Conservation (phyloP, 1,284 basidiomycete genomes). For the Phylloporus sp. region DNA sequence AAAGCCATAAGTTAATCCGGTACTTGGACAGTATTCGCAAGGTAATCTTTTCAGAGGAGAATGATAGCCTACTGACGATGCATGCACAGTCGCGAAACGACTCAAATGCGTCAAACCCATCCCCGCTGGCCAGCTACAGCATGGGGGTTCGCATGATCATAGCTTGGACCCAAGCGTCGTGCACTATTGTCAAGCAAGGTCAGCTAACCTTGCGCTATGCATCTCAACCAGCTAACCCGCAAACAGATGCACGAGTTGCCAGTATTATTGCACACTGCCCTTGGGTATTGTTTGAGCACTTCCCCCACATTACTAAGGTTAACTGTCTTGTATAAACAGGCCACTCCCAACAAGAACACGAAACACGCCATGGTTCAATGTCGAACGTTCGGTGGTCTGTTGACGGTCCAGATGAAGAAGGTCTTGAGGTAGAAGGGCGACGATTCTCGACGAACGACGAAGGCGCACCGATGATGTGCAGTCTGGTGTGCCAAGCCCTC, state of each 20-base stretch:
- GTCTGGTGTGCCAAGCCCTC: conserved; percentile 49
- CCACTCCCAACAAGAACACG: conserved; percentile 66
- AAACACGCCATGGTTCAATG: conserved; percentile 73
- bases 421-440: conserved; percentile 61
- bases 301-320: background rate
- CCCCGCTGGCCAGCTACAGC: conserved; percentile 49
- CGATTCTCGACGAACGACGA: conserved; percentile 62
- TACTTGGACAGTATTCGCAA: conserved; percentile 3
- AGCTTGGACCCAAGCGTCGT: conserved; percentile 49
- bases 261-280: conserved; percentile 67
- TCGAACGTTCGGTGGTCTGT: conserved; percentile 62
- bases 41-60: background rate
- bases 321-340: conserved; percentile 45
- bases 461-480: conserved; percentile 72
- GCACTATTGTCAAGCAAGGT: conserved; percentile 62
- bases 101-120: conserved; percentile 57
- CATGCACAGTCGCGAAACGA: conserved; percentile 52
- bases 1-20: background rate
- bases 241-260: conserved; percentile 59
- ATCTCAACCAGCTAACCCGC: conserved; percentile 12
- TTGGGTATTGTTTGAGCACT: conserved; percentile 50
- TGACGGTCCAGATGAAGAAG: conserved; percentile 54
- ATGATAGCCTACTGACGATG: background rate
- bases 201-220: conserved; percentile 4
- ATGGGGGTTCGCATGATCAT: conserved; percentile 59